Evolutionary conservation across 371 early-diverging fungal genomes (phyloP), one percentile per base, ranked within the genome.

Genomic region (Lichtheimia ramosa): DNA sequence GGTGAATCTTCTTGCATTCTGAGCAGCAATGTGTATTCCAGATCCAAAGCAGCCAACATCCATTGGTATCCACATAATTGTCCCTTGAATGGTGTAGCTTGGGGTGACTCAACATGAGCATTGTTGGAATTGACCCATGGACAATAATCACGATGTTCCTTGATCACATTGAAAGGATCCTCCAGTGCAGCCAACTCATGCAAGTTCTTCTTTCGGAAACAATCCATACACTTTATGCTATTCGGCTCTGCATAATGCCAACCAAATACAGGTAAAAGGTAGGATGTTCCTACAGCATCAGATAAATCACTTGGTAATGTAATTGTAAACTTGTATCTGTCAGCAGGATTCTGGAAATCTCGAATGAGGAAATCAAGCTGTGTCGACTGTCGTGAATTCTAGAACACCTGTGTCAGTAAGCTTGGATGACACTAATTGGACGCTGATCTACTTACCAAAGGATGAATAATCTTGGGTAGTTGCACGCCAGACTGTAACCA

Each of bases 181-280:
- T 41, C 20, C 23, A 16, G 7, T 1, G 13, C 24, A 23, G 16
- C 5, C 20, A 40, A 14, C 8, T 24, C n/a, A 27, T 56, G 51
- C 0, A 42, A 27, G 20, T n/a, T 43, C 43, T 53, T 43, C 14
- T 50, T 42, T 10, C 56, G 64, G 56, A 59, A 55, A 20, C 64
- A 64, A 13, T 41, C 41, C n/a, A 24, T 25, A 21, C 64, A 64
- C 50, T 55, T 55, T 5, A 64, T 34, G 0, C 27, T 20, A 1
- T 20, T 15, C 1, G 55, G 18, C 1, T 21, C 13, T 4, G 23
- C n/a, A n/a, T 46, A 39, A 5, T 46, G 18, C 64, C 64, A 64
- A n/a, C 64, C 64, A 34, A 54, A 64, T n/a, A 59, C n/a, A 13
- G 64, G 51, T 8, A 59, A 10, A 21, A 64, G 15, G 42, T 64